Evolutionary conservation across 306 rosid genomes (phyloP).

Genomic region (Coriaria nepalensis): DNA sequence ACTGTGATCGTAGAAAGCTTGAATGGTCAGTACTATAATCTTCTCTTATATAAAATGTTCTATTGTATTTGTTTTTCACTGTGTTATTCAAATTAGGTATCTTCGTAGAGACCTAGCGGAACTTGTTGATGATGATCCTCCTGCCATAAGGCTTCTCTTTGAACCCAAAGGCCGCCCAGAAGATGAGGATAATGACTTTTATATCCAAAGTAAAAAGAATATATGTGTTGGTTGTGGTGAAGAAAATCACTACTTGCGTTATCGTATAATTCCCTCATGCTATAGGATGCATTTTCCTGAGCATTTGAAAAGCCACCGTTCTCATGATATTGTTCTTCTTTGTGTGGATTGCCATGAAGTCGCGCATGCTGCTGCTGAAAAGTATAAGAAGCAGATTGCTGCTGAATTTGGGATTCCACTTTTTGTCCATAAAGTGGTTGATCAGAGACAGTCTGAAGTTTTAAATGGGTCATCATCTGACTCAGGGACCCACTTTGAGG

Average conservation of each 20-base stretch:
- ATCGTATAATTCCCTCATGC: conserved; percentile 92
- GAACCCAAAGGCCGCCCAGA: conserved; percentile 99
- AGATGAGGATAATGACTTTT: conserved; percentile 91
- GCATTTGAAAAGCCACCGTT: conserved; percentile 92
- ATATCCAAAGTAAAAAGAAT: conserved; percentile 85
- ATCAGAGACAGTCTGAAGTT: conserved; percentile 28
- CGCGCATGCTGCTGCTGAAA: conserved; percentile 97
- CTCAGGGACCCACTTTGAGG: conserved; percentile 25
- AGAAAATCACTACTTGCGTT: conserved; percentile 82
- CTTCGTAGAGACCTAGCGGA: conserved; percentile 65
- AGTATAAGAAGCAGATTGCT: conserved; percentile 68
- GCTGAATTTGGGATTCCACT: conserved; percentile 88
- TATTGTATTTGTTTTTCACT: conserved; percentile 15
- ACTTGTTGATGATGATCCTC: conserved; percentile 67
- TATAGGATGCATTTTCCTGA: conserved; percentile 93
- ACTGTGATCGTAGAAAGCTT: conserved; percentile 84
- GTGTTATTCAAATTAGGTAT: conserved; percentile 44
- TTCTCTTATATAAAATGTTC: neutral
- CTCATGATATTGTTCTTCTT: conserved; percentile 91
- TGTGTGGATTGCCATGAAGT: conserved; percentile 98
- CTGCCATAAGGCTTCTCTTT: conserved; percentile 87
- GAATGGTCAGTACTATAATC: conserved; percentile 56
- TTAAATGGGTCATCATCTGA: conserved; percentile 19
- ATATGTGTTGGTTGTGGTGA: conserved; percentile 97
- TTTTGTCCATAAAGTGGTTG: conserved; percentile 58